Conservation (phyloP, 371 early-diverging fungal species). For the Actinomucor elegans region DNA sequence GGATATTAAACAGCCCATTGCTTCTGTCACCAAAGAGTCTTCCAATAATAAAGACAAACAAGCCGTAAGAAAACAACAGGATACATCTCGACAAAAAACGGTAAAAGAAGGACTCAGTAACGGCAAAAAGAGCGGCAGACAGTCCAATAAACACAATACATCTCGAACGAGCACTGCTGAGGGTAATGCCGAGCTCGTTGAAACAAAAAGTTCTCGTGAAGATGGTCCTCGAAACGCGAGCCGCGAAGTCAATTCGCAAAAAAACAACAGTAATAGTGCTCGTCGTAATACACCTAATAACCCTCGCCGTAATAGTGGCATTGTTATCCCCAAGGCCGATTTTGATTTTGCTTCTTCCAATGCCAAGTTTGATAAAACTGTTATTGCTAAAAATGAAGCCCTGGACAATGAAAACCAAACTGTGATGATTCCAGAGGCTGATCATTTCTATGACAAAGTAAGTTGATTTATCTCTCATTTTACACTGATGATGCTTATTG, state of each 20-base stretch:
- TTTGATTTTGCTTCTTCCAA: constrained; percentile 94
- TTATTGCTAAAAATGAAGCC: constrained; percentile 50
- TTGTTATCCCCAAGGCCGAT: constrained; percentile 68
- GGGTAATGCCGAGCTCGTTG: neutral
- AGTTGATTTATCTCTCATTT: no score
- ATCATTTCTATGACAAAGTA: constrained; percentile 56
- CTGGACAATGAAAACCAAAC: constrained; percentile 47
- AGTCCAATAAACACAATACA: neutral
- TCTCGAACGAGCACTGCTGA: neutral
- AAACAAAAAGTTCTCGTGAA: neutral
- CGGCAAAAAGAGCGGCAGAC: neutral
- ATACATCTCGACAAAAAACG: neutral
- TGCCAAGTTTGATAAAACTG: constrained; percentile 88
- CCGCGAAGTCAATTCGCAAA: neutral
- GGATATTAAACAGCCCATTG: neutral
- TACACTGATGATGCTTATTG: no score
- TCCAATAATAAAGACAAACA: neutral
- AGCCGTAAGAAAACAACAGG: neutral
- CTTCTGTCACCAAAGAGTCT: no score
- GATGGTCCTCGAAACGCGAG: neutral
- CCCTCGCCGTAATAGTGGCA: neutral
- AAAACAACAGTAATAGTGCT: neutral
- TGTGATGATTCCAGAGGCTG: constrained; percentile 27
- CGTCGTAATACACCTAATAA: neutral
- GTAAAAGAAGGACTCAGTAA: neutral